Evolutionary conservation across 1,284 basidiomycete genomes (phyloP).

Genomic region (Bondarzewia mesenterica): DNA sequence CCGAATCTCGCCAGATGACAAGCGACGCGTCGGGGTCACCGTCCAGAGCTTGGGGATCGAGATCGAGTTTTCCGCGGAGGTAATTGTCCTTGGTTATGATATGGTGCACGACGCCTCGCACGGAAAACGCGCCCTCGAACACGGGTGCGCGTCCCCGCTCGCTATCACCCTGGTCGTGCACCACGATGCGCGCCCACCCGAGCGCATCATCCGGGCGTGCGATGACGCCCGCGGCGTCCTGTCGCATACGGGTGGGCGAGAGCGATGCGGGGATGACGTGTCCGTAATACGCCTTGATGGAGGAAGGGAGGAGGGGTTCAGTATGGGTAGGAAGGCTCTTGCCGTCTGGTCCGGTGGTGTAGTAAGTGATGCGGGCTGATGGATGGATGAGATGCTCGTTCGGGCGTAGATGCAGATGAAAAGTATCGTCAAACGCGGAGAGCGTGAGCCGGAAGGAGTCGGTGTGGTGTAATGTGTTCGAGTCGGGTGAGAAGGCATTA

Average conservation of each 20-base stretch:
- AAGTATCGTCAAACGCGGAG: conserved; percentile 54
- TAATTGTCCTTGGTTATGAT: conserved; percentile 71
- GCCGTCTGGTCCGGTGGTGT: conserved; percentile 39
- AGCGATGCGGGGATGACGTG: conserved; percentile 51
- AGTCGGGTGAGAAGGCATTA: conserved; percentile 23
- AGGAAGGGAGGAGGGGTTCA: conserved; percentile 44
- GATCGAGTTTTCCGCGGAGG: conserved; percentile 43
- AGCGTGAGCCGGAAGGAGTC: conserved; percentile 62
- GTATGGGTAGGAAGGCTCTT: conserved; percentile 35
- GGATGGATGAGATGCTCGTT: conserved; percentile 75
- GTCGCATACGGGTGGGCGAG: conserved; percentile 45
- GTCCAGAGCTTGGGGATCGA: conserved; percentile 46
- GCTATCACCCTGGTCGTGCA: conserved; percentile 57
- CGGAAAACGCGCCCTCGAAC: conserved; percentile 74
- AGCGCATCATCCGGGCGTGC: conserved; percentile 39
- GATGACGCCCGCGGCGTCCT: conserved; percentile 47
- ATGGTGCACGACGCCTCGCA: conserved; percentile 64
- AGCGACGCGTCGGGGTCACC: conserved; percentile 41
- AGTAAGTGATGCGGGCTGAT: conserved; percentile 61
- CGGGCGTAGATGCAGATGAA: conserved; percentile 63
- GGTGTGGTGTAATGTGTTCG: conserved; percentile 42
- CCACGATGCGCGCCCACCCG: conserved; percentile 67
- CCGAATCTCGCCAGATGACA: conserved; percentile 68
- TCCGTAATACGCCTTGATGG: conserved; percentile 58
- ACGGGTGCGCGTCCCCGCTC: conserved; percentile 38